phyloP scores from a whole-genome alignment of 129 eudicot species.

The Helichrysum umbraculigerum region DNA sequence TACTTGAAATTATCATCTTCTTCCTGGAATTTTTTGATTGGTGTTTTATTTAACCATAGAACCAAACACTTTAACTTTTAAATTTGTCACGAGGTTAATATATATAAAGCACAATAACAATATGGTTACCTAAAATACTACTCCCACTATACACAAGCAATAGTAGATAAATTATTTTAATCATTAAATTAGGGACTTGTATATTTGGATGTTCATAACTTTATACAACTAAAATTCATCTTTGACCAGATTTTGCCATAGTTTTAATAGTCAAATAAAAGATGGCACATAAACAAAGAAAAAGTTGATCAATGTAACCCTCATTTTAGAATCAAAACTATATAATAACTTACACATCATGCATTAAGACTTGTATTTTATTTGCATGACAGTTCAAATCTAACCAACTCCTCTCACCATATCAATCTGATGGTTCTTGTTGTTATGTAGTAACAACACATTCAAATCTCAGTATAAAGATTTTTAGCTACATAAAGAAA shows the following conservation, averaged over 20 bases:
- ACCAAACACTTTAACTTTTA: conserved; percentile 2
- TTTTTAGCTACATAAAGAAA: conserved; percentile 14
- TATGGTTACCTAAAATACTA: conserved; percentile 31
- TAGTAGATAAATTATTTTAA: conserved; percentile 27
- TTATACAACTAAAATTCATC: conserved; percentile 20
- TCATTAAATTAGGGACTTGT: conserved; percentile 16
- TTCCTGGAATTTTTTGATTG: background rate
- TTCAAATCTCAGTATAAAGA: conserved; percentile 17
- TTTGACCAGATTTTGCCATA: conserved; percentile 29
- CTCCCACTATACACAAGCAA: conserved; percentile 30
- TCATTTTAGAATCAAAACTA: background rate
- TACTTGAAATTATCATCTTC: background rate
- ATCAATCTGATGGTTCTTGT: conserved; percentile 21
- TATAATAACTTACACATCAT: conserved; percentile 5
- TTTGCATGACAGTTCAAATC: conserved; percentile 17
- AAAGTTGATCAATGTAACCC: conserved; percentile 23
- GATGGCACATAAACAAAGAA: conserved; percentile 40
- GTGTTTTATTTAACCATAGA: conserved; percentile 1
- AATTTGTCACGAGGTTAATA: conserved; percentile 28
- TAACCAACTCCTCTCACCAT: conserved; percentile 18
- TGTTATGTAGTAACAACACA: conserved; percentile 4
- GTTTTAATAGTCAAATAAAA: conserved; percentile 20
- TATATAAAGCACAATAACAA: conserved; percentile 26
- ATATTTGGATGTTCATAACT: conserved; percentile 23
- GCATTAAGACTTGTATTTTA: conserved; percentile 2